Evolutionary conservation across 108 stramenopile genomes (phyloP).

Genomic region (Skeletonema costatum): DNA sequence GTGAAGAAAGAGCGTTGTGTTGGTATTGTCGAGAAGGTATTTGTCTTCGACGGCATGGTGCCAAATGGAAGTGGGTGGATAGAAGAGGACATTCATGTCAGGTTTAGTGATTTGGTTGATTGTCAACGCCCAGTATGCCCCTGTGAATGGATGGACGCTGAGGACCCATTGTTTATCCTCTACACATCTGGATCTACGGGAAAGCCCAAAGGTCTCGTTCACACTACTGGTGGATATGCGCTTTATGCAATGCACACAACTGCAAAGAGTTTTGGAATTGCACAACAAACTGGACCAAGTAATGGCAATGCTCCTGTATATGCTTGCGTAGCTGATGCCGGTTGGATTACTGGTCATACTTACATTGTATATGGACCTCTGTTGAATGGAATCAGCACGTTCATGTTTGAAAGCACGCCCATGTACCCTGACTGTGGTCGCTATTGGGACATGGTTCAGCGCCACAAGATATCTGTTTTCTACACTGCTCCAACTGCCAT

Average conservation of each 20-base stretch:
- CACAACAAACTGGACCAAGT: conserved; percentile 41
- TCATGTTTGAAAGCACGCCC: conserved; percentile 95
- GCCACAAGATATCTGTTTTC: conserved; percentile 87
- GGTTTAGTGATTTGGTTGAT: conserved; percentile 53
- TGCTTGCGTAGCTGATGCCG: conserved; percentile 96
- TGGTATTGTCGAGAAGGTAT: conserved; percentile 60
- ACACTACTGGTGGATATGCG: conserved; percentile 95
- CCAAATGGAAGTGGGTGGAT: conserved; percentile 42
- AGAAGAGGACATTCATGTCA: conserved; percentile 53
- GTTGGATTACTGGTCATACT: conserved; percentile 97
- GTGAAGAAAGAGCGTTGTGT: conserved; percentile 47
- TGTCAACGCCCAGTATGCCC: conserved; percentile 74
- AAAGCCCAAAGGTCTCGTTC: conserved; percentile 92
- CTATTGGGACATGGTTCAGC: conserved; percentile 94
- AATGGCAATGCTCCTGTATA: conserved; percentile 56
- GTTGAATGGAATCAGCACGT: conserved; percentile 90
- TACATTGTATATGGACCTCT: conserved; percentile 97
- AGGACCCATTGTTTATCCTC: conserved; percentile 96
- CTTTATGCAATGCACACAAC: conserved; percentile 88
- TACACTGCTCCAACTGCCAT: conserved; percentile 97
- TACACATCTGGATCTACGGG: conserved; percentile 98
- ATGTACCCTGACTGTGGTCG: conserved; percentile 85
- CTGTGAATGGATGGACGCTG: conserved; percentile 83
- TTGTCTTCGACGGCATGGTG: conserved; percentile 49
- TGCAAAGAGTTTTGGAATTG: conserved; percentile 78